phyloP scores from a whole-genome alignment of 2,329 filamentous ascomycete genomes.

The Fusarium algeriense region DNA sequence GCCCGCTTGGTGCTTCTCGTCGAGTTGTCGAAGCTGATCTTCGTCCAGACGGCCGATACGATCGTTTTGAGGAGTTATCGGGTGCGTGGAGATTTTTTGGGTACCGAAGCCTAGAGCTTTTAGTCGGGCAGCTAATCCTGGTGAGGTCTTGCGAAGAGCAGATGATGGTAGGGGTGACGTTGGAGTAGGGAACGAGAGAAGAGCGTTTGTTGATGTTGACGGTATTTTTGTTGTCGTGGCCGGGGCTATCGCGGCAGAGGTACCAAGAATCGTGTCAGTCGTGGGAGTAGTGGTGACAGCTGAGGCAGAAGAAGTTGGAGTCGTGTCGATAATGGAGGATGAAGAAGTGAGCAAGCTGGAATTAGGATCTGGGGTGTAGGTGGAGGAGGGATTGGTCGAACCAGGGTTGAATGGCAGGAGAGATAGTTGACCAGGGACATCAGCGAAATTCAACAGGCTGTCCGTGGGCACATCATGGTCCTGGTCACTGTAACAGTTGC shows the following conservation, averaged over 20 bases:
- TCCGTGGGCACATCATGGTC: slow-evolving; percentile 45
- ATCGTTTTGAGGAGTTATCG: slow-evolving; percentile 52
- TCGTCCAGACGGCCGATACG: slow-evolving; percentile 77
- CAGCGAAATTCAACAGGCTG: slow-evolving; percentile 48
- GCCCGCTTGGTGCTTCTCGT: slow-evolving; percentile 73
- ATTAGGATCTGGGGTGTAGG: slow-evolving; percentile 43
- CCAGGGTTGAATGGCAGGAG: slow-evolving; percentile 47
- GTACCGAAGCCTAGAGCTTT: slow-evolving; percentile 73
- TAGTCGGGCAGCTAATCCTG: slow-evolving; percentile 73
- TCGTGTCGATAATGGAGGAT: slow-evolving; percentile 37
- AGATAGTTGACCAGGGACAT: slow-evolving; percentile 46
- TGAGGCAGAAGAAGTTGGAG: slow-evolving; percentile 37
- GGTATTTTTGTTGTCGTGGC: slow-evolving; percentile 40
- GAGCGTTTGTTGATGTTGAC: slow-evolving; percentile 43
- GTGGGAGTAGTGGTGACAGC: slow-evolving; percentile 29
- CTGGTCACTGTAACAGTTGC: slow-evolving; percentile 39
- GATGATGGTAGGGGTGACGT: slow-evolving; percentile 47
- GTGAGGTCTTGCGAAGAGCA: slow-evolving; percentile 68
- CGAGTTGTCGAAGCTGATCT: slow-evolving; percentile 76
- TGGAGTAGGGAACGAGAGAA: slow-evolving; percentile 37
- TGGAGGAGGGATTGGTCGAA: slow-evolving; percentile 45
- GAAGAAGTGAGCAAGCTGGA: slow-evolving; percentile 43
- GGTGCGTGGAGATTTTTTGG: slow-evolving; percentile 52
- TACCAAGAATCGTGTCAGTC: slow-evolving; percentile 28
- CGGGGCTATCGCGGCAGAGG: slow-evolving; percentile 41